Evolutionary conservation across 2,329 filamentous ascomycete genomes (phyloP).

Genomic region (Penicillium concentricum): DNA sequence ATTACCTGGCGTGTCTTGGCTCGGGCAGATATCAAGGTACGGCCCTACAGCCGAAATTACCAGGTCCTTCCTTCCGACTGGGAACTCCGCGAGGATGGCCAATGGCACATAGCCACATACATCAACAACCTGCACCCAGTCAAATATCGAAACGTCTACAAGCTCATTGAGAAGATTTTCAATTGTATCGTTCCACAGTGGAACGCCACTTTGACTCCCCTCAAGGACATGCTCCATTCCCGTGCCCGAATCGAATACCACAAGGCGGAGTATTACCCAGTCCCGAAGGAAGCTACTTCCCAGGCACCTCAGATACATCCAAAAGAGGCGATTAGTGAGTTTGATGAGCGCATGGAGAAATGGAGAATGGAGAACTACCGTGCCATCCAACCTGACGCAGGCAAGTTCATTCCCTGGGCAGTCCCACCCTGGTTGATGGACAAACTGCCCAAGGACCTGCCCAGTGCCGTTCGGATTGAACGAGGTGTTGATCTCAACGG

Average conservation of each 20-base stretch:
- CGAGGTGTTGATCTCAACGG: conserved; percentile 31
- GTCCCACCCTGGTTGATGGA: conserved; percentile 29
- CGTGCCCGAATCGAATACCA: conserved; percentile 32
- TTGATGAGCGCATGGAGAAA: conserved; percentile 21
- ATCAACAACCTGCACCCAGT: conserved; percentile 49
- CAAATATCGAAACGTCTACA: conserved; percentile 36
- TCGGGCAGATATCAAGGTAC: conserved; percentile 28
- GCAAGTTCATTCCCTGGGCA: conserved; percentile 32
- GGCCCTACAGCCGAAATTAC: conserved; percentile 36
- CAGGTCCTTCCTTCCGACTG: conserved; percentile 50
- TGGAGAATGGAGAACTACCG: conserved; percentile 27
- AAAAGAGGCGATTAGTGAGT: conserved; percentile 23
- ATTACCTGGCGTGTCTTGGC: conserved; percentile 30
- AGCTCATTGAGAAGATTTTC: conserved; percentile 39
- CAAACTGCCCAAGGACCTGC: conserved; percentile 26
- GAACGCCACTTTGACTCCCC: conserved; percentile 30
- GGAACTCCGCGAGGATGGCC: conserved; percentile 29
- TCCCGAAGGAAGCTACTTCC: conserved; percentile 19
- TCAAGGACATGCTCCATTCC: conserved; percentile 34
- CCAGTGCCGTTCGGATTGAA: conserved; percentile 27
- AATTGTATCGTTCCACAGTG: conserved; percentile 27
- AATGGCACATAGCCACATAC: conserved; percentile 40
- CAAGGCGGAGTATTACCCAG: conserved; percentile 30
- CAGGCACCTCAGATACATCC: conserved; percentile 14
- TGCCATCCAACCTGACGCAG: conserved; percentile 30